Evolutionary conservation across 805 yeast genomes (phyloP).

Genomic region (Starmerella sirachaensis): DNA sequence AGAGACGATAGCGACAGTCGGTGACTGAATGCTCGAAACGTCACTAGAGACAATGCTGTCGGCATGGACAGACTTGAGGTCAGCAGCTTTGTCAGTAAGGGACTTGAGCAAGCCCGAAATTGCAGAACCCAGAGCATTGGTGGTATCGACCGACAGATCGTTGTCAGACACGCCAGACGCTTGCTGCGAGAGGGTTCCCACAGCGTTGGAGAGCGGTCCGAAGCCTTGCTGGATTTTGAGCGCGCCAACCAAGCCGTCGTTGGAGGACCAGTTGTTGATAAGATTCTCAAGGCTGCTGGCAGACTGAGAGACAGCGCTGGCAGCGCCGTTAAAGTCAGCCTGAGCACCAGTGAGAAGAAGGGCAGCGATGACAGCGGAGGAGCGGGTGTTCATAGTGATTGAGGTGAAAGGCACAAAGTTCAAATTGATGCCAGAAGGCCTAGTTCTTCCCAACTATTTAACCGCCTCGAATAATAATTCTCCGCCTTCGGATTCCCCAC

Average conservation of each 20-base stretch:
- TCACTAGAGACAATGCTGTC: constrained; percentile 13
- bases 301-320: constrained; percentile 4
- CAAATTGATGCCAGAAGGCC: no score
- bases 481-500: no score
- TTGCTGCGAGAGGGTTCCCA: constrained; percentile 7
- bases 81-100: constrained; percentile 21
- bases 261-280: constrained; percentile 13
- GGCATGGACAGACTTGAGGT: constrained; percentile 21
- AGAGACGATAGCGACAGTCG: constrained; percentile 18
- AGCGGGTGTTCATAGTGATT: constrained; percentile 5
- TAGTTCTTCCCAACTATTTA: no score
- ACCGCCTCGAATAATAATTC: no score
- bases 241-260: constrained; percentile 22
- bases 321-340: constrained; percentile 13
- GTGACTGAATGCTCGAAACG: constrained; percentile 14
- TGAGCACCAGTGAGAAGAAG: constrained; percentile 1
- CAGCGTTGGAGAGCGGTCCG: constrained; percentile 14
- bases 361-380: constrained; percentile 1
- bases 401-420: no score
- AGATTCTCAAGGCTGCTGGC: constrained; percentile 6
- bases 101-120: constrained; percentile 17
- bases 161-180: constrained; percentile 7
- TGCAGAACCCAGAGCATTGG: constrained; percentile 11
- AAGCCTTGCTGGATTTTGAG: constrained; percentile 20
- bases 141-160: constrained; percentile 9